A percentile compares a stretch with the other conserved stretches of the same genome.
These are phyloP conservation scores for Ustilago tritici DNA, from an alignment of 1,284 basidiomycete species.

Conservation along the genomic window DNA sequence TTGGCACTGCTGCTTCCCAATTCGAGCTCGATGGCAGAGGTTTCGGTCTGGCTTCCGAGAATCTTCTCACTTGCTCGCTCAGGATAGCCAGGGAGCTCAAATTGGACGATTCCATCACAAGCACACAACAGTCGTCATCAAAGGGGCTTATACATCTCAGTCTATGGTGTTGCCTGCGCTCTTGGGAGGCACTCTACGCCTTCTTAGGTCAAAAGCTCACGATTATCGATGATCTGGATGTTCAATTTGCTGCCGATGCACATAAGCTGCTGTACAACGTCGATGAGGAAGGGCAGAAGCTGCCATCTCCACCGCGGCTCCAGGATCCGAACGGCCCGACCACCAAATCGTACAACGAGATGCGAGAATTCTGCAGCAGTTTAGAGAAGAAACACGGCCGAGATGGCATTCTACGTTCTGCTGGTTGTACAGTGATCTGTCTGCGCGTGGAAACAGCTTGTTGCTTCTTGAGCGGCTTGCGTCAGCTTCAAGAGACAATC, in stretches of 20 bases:
- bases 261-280: conserved; percentile 7
- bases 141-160: conserved; percentile 11
- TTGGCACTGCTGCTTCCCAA: conserved; percentile 27
- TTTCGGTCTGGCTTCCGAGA: conserved; percentile 34
- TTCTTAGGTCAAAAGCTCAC: conserved; percentile 14
- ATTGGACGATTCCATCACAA: conserved; percentile 4
- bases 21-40: conserved; percentile 22
- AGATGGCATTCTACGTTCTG: conserved; percentile 27
- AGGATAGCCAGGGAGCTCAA: conserved; percentile 26
- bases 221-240: conserved; percentile 7
- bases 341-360: conserved; percentile 1
- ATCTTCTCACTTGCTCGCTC: conserved; percentile 31
- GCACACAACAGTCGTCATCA: not conserved
- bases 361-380: conserved; percentile 17
- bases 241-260: not conserved
- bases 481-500: conserved; percentile 2
- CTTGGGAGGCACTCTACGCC: conserved; percentile 21
- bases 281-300: conserved; percentile 12
- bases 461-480: conserved; percentile 11
- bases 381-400: conserved; percentile 15
- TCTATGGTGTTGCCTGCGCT: conserved; percentile 27
- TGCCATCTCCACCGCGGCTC: conserved; percentile 14
- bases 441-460: conserved; percentile 15
- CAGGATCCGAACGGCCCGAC: conserved; percentile 15
- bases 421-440: conserved; percentile 20